These are phyloP conservation scores for Gentiana macrophylla DNA, from an alignment of 257 asterid genomes.

Conservation along the genomic window DNA sequence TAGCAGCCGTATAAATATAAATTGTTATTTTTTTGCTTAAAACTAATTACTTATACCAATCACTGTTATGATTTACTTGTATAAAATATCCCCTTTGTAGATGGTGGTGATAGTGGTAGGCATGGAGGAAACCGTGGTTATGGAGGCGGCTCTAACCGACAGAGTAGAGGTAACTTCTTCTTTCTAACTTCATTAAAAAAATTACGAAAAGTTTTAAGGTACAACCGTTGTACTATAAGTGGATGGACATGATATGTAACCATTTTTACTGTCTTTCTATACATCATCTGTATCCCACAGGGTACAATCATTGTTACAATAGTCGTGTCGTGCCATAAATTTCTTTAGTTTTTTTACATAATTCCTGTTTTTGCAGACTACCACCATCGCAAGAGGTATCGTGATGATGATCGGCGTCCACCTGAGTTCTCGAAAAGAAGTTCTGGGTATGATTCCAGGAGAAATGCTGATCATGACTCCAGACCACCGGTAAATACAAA, in stretches of 20 bases:
- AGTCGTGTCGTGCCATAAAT: neutral
- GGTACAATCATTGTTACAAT: too few relatives aligned
- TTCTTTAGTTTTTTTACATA: slow-evolving; percentile 4
- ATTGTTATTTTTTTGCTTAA: too few relatives aligned
- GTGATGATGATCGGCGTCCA: slow-evolving; percentile 67
- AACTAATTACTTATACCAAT: too few relatives aligned
- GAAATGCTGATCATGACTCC: slow-evolving; percentile 60
- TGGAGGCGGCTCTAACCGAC: slow-evolving; percentile 72
- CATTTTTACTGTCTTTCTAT: too few relatives aligned
- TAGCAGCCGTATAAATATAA: too few relatives aligned
- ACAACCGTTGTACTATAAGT: too few relatives aligned
- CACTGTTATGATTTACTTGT: too few relatives aligned
- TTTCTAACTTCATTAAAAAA: neutral
- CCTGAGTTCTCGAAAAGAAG: slow-evolving; percentile 60
- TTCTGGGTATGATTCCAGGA: slow-evolving; percentile 65
- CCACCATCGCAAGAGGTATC: slow-evolving; percentile 56
- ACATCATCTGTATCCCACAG: too few relatives aligned
- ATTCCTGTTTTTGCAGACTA: slow-evolving; percentile 33
- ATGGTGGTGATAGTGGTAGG: slow-evolving; percentile 74
- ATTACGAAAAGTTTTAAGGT: too few relatives aligned
- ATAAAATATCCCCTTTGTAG: slow-evolving; percentile 17
- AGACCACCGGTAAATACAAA: slow-evolving; percentile 28
- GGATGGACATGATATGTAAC: too few relatives aligned
- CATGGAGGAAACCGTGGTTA: slow-evolving; percentile 64
- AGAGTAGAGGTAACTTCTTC: slow-evolving; percentile 60